Evolutionary conservation across 1,139 yeast genomes (phyloP).

Genomic region (Pichia norvegensis): DNA sequence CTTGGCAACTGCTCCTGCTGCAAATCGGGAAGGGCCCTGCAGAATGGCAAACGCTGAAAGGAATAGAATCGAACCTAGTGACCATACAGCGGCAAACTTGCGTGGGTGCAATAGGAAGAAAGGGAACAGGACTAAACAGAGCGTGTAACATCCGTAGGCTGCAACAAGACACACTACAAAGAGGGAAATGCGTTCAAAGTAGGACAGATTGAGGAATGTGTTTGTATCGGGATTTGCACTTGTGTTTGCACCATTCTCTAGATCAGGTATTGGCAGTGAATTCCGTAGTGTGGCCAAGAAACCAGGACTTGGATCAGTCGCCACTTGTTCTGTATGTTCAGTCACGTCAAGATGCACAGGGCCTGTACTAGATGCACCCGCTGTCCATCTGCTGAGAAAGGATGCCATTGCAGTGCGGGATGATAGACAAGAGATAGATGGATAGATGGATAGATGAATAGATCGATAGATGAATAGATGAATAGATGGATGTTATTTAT

Average conservation of each 20-base stretch:
- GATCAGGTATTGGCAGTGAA: background rate
- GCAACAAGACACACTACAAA: constrained; percentile 52
- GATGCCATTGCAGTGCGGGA: background rate
- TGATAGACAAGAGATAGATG: too few species aligned
- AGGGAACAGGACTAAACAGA: constrained; percentile 52
- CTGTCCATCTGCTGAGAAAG: background rate
- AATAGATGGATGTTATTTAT: too few species aligned
- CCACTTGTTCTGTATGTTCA: background rate
- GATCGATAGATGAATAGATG: too few species aligned
- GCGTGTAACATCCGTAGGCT: constrained; percentile 43
- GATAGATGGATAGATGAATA: too few species aligned
- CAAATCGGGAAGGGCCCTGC: constrained; percentile 45
- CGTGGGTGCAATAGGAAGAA: constrained; percentile 47
- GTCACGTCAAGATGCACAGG: background rate
- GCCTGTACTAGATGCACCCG: background rate
- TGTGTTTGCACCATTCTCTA: background rate
- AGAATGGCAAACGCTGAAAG: constrained; percentile 50
- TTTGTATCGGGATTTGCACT: background rate
- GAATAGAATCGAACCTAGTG: constrained; percentile 52
- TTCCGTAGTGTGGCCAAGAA: background rate
- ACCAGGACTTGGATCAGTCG: background rate
- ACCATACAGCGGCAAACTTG: constrained; percentile 55
- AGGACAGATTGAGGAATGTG: constrained; percentile 37
- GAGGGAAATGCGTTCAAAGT: constrained; percentile 53
- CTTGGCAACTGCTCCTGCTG: constrained; percentile 41